Evolutionary conservation across 192 early-diverging fungal species (phyloP), one percentile per base, ranked within the genome.

Genomic region (Backusella mclennaniae): DNA sequence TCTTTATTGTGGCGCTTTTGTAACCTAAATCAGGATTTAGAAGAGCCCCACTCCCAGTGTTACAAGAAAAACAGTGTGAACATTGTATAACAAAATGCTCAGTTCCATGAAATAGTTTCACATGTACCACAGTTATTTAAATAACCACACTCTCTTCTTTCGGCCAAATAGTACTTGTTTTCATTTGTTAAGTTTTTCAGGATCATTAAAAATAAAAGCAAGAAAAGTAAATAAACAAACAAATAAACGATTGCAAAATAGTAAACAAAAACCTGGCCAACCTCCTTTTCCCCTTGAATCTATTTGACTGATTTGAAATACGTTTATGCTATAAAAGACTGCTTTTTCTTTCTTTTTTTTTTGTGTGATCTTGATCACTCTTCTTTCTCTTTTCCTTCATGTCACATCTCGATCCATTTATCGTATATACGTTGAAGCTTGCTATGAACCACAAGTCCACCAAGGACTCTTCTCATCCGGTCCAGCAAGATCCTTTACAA

Each of bases 371-470:
- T 56, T 29, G 56, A 29, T 63, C 56, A 63, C 26, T 29, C 26
- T 29, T 63, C 56, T 63, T 63, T 63, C 56, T 63, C 46, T 49
- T 17, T 63, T 63, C 23, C 56, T 29, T 63, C 56, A 70, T 70
- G 69, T 26, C 69, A 39, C 69, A 70, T 39, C 36, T 70, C 1
- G 69, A 70, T 44, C 69, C 69, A 21, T 70, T 70, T 42, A 70
- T 70, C 12, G 23, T 70, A 26, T 70, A 70, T 26, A 70, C 69
- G 31, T 35, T 70, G 9, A 70, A 70, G 36, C 36, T 70, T 35
- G 69, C 69, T 8, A 70, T 70, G 41, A 38, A 44, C 39, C 11
- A 39, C 23, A 70, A 70, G 36, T 70, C 69, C 6, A 63, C 23
- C 26, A 63, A 63, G 23, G 56, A 63, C 26, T 8, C 21, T 63